Percentiles rank a stretch among this genome's conserved stretches.
Evolutionary conservation across 169 alveolate genomes (phyloP).

Genomic region (Plasmodium gonderi): DNA sequence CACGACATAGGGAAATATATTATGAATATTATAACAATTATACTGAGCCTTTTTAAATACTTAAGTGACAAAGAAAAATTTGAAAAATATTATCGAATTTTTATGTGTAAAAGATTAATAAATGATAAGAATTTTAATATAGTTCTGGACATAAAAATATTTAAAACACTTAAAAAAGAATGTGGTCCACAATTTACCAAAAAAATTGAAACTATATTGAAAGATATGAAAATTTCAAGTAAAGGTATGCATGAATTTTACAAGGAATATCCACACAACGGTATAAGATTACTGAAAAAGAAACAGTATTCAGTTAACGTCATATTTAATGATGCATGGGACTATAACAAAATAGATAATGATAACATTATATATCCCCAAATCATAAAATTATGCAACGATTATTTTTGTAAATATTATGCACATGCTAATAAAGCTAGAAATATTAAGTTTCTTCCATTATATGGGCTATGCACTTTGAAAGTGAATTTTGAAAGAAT

Average conservation of each 20-base stretch:
- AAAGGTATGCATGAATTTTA: conserved; percentile 36
- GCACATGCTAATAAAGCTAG: conserved; percentile 25
- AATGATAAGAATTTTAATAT: conserved; percentile 44
- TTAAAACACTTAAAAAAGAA: conserved; percentile 71
- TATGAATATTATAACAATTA: conserved; percentile 47
- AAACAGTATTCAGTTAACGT: conserved; percentile 47
- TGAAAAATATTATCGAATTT: conserved; percentile 53
- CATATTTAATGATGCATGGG: conserved; percentile 63
- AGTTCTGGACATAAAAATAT: conserved; percentile 50
- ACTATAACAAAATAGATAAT: conserved; percentile 31
- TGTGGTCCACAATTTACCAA: conserved; percentile 75
- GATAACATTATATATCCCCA: conserved; percentile 33
- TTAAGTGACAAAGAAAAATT: conserved; percentile 73
- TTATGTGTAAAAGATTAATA: conserved; percentile 71
- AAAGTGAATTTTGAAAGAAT: conserved; percentile 37
- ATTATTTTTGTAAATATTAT: conserved; percentile 36
- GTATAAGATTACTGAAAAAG: conserved; percentile 8
- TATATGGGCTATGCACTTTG: conserved; percentile 46
- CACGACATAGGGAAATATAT: conserved; percentile 41
- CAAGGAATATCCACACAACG: conserved; percentile 1
- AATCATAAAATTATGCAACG: conserved; percentile 41
- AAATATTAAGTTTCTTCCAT: conserved; percentile 46
- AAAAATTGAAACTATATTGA: conserved; percentile 66
- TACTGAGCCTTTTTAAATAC: conserved; percentile 64
- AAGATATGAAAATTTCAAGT: conserved; percentile 56